Conservation (phyloP, 2,329 filamentous ascomycete species). For the Xylariaceae sp. region DNA sequence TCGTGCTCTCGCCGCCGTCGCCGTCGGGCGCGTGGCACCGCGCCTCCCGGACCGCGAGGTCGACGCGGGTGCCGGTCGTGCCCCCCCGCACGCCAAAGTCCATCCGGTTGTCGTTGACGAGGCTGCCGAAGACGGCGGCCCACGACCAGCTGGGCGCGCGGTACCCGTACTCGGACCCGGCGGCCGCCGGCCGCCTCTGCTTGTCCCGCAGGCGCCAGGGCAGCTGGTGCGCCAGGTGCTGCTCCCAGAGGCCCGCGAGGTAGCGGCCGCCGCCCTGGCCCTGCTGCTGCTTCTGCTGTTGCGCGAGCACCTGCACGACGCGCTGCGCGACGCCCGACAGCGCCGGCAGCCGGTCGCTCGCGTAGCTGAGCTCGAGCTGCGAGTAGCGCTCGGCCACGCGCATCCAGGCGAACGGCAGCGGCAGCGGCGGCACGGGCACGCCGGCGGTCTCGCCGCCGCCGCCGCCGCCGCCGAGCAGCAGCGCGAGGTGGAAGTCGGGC, state of each 20-base stretch:
- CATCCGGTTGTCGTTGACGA: conserved; percentile 5
- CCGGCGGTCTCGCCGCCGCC: not conserved
- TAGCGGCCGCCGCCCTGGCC: conserved; percentile 3
- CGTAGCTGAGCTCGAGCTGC: conserved; percentile 2
- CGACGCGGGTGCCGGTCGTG: conserved; percentile 1
- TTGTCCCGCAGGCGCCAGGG: conserved; percentile 4
- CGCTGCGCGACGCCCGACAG: conserved; percentile 8
- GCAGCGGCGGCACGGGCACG: no score
- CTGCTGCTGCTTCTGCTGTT: no score
- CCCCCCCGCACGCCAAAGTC: conserved; percentile 3
- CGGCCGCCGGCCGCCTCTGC: conserved; percentile 1
- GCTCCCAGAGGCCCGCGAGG: conserved; percentile 8
- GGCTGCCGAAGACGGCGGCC: conserved; percentile 6
- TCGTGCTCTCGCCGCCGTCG: no score
- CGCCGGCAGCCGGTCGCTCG: conserved; percentile 5
- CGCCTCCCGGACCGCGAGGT: conserved; percentile 5
- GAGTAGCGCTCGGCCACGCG: conserved; percentile 8
- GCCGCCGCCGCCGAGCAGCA: not conserved
- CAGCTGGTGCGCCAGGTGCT: conserved; percentile 5
- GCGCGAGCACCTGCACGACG: conserved; percentile 2
- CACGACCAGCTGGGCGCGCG: conserved; percentile 9
- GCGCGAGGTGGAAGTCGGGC: not conserved
- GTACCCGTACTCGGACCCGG: no score
- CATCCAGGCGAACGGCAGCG: conserved; percentile 9
- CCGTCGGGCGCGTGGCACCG: not conserved